Percentiles rank a stretch among this genome's conserved stretches.
Evolutionary conservation across 257 asterid species (phyloP).

Genomic region (Scutellaria minor): DNA sequence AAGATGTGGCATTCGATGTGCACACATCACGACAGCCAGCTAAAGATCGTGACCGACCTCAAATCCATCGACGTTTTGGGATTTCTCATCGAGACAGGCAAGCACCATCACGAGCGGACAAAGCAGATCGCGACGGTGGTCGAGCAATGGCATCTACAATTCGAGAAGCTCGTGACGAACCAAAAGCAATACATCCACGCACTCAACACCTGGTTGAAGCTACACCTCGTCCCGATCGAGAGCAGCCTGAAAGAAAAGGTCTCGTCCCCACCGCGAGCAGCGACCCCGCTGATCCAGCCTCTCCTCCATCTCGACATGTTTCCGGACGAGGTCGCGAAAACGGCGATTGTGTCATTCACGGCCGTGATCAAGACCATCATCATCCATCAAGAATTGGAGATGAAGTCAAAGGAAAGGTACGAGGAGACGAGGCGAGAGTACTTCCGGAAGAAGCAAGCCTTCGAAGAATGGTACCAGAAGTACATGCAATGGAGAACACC

Average conservation of each 20-base stretch:
- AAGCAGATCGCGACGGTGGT: conserved; percentile 70
- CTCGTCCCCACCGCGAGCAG: conserved; percentile 65
- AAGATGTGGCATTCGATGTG: conserved; percentile 91
- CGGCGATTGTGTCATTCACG: conserved; percentile 78
- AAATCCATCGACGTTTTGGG: conserved; percentile 67
- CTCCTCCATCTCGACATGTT: conserved; percentile 88
- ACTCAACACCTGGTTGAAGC: conserved; percentile 84
- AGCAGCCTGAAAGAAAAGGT: conserved; percentile 75
- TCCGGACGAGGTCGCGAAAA: conserved; percentile 82
- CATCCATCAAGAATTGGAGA: conserved; percentile 83
- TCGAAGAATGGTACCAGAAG: conserved; percentile 89
- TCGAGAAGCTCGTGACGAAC: conserved; percentile 70
- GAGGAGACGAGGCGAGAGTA: conserved; percentile 84
- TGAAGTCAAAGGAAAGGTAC: conserved; percentile 84
- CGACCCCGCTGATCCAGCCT: conserved; percentile 73
- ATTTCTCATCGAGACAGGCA: conserved; percentile 71
- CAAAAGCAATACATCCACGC: conserved; percentile 67
- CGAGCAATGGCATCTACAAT: conserved; percentile 77
- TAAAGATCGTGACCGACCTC: conserved; percentile 65
- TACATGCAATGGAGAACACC: conserved; percentile 57
- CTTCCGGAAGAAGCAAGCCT: conserved; percentile 67
- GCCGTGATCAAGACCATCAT: conserved; percentile 82
- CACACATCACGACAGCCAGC: conserved; percentile 71
- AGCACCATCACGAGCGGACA: conserved; percentile 80
- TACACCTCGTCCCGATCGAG: conserved; percentile 82